A percentile compares a stretch with the other conserved stretches of the same genome.
Evolutionary conservation across 2,329 filamentous ascomycete genomes (phyloP).

Genomic region (Emergomyces africanus): DNA sequence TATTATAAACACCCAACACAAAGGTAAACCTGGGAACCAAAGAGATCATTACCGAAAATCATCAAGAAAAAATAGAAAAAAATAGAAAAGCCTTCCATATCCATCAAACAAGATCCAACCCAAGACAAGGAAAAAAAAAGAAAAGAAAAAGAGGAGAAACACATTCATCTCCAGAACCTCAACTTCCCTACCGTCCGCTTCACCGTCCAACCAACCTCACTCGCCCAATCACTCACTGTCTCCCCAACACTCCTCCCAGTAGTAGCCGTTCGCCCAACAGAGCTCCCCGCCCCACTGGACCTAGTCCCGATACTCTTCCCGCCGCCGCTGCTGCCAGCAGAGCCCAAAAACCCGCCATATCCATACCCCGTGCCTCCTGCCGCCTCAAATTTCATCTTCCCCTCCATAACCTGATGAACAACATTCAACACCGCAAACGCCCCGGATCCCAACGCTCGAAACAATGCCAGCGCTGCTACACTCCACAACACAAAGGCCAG

Average conservation of each 20-base stretch:
- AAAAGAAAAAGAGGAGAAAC: background rate
- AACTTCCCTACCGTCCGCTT: slow-evolving; percentile 22
- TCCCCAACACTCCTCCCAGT: slow-evolving; percentile 20
- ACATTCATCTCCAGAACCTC: slow-evolving; percentile 30
- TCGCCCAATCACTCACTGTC: slow-evolving; percentile 23
- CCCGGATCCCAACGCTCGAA: slow-evolving; percentile 70
- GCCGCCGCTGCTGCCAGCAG: background rate
- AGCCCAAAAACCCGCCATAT: slow-evolving; percentile 5
- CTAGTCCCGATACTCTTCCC: background rate
- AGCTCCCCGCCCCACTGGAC: slow-evolving; percentile 3
- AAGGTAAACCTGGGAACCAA: too few species aligned
- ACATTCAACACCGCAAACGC: slow-evolving; percentile 75
- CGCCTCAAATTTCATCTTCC: slow-evolving; percentile 51
- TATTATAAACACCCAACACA: background rate
- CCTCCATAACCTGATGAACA: slow-evolving; percentile 76
- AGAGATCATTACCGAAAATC: background rate
- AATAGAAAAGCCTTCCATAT: background rate
- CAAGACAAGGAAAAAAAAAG: too few species aligned
- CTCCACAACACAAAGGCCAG: slow-evolving; percentile 87
- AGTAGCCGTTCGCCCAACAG: slow-evolving; percentile 5
- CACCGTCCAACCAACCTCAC: slow-evolving; percentile 23
- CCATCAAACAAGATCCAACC: background rate
- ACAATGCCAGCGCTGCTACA: slow-evolving; percentile 73
- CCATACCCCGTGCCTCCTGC: slow-evolving; percentile 12
- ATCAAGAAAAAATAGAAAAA: background rate